Percentiles rank a stretch among this genome's conserved stretches.
Evolutionary conservation across 805 yeast genomes (phyloP).

Genomic region (Candida qinlingensis): DNA sequence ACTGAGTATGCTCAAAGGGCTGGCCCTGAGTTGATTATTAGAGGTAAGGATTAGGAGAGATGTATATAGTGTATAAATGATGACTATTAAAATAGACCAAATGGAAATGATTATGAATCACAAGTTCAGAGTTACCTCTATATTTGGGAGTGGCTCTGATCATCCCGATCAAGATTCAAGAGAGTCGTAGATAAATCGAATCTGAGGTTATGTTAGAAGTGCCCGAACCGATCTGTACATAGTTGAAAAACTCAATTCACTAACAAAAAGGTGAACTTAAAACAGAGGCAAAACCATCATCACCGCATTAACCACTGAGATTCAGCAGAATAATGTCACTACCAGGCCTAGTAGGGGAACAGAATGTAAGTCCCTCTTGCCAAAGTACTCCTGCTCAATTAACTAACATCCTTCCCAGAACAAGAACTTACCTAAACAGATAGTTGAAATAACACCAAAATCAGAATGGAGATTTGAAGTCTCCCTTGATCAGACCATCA

Average conservation of each 20-base stretch:
- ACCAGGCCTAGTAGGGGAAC: slow-evolving; percentile 5
- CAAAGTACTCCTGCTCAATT: too few species aligned
- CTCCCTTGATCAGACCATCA: slow-evolving; percentile 42
- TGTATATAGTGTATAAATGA: too few species aligned
- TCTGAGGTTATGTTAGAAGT: neutral
- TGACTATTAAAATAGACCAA: too few species aligned
- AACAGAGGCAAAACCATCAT: too few species aligned
- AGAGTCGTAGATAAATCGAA: too few species aligned
- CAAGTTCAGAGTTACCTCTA: too few species aligned
- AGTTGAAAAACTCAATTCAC: too few species aligned
- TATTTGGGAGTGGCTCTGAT: too few species aligned
- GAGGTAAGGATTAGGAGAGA: slow-evolving; percentile 21
- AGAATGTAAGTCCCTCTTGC: neutral
- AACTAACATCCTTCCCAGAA: neutral
- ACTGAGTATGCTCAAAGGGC: slow-evolving; percentile 83
- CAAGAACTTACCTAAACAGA: slow-evolving; percentile 5
- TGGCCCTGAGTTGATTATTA: slow-evolving; percentile 46
- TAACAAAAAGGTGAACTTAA: too few species aligned
- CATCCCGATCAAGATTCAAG: too few species aligned
- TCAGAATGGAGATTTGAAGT: slow-evolving; percentile 80
- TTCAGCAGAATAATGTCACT: slow-evolving; percentile 4
- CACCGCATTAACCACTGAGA: neutral
- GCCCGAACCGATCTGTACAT: neutral
- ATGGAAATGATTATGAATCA: neutral
- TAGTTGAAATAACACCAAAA: slow-evolving; percentile 24